Percentiles rank a stretch among this genome's conserved stretches.
Conservation (phyloP, 345 rosid genomes). For the Xanthoceras sorbifolium region DNA sequence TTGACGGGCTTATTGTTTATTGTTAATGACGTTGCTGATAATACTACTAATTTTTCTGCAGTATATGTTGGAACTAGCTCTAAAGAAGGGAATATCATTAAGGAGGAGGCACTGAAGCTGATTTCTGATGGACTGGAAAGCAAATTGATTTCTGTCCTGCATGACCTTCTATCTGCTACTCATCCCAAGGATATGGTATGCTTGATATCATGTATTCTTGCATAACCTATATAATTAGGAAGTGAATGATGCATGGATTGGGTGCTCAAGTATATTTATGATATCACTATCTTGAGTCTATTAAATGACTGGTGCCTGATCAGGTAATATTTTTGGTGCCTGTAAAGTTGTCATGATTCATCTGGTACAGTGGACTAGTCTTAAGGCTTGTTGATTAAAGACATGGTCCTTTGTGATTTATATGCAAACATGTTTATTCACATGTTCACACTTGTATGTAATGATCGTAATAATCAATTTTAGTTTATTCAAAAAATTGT, state of each 20-base stretch:
- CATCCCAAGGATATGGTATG: conserved; percentile 78
- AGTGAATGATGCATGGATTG: not conserved
- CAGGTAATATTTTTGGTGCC: not conserved
- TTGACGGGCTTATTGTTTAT: not conserved
- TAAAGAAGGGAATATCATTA: conserved; percentile 43
- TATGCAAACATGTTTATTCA: not conserved
- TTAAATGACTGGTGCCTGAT: not conserved
- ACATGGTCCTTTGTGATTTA: not conserved
- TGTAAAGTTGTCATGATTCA: not conserved
- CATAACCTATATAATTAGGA: conserved; percentile 8
- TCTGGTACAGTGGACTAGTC: not conserved
- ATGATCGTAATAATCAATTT: not conserved
- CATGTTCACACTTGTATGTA: not conserved
- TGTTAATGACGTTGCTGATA: not conserved
- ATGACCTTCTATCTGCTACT: conserved; percentile 57
- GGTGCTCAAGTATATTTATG: not conserved
- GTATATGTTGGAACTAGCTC: conserved; percentile 54
- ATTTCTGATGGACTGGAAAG: conserved; percentile 82
- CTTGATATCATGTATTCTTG: conserved; percentile 8
- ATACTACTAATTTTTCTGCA: conserved; percentile 39
- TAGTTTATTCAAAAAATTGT: not conserved
- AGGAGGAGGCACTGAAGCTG: conserved; percentile 57
- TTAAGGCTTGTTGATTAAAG: not conserved
- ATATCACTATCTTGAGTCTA: not conserved
- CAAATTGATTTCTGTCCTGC: conserved; percentile 56